Evolutionary conservation across 2,329 filamentous ascomycete genomes (phyloP), one percentile per base, ranked within the genome.

Genomic region (Allantophomopsis lycopodina): DNA sequence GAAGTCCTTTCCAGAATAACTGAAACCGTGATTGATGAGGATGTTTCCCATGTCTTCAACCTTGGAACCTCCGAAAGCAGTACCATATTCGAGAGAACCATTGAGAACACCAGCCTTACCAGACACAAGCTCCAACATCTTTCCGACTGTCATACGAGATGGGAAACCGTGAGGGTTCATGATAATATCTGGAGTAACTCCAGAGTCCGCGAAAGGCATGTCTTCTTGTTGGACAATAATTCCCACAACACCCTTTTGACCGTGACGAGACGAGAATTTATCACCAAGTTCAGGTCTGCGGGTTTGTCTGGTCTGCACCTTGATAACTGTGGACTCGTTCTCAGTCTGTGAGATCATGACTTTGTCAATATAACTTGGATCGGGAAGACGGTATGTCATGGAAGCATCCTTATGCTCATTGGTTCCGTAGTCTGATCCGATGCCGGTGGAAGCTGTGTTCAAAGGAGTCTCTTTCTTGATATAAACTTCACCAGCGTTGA

Each of bases 101-200:
- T 80, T 74, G 4, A 98, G 61, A 2, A 98, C 79, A 11, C 88
- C 86, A 0, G 91, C 91, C 61, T 98, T 98, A 47, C 91, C 91
- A 0, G 88, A 86, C 13, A 98, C 70, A 35, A 94, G 83, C 58
- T 98, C 91, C 38, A 98, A 75, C 68, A 98, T 83, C 62, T 98
- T 98, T 23, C 91, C 91, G 46, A 98, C 91, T 40, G 91, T 98
- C 91, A 98, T 98, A 60, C 91, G 91, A 23, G 89, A 96, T 2
- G 91, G 91, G 71, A 98, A 98, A 78, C 91, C 91, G 64, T 98
- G 91, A 0, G 93, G 91, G 66, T 98, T 98, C 91, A 98, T 98
- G 74, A 98, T 98, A 49, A 98, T 95, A 60, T 98, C 91, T 0
- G 91, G 91, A n/a, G 79, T 81, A 48, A 98, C 76, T 2, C 91